phyloP scores from a whole-genome alignment of 2,329 filamentous ascomycete species.

The Aspergillus sp. region DNA sequence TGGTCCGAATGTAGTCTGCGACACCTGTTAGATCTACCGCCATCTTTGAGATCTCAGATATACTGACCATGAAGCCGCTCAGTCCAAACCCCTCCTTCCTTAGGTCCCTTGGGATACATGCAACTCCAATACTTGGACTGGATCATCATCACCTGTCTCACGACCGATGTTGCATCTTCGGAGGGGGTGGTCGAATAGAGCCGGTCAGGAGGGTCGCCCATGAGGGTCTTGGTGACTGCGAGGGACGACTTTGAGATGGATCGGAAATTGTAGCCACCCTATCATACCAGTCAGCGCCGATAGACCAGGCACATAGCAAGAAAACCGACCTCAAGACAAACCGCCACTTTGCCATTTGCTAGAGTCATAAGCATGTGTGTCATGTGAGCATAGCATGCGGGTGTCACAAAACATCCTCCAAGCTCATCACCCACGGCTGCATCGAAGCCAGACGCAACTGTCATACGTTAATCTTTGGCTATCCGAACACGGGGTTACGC shows the following conservation, averaged over 20 bases:
- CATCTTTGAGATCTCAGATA: not conserved
- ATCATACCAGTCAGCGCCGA: not conserved
- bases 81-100: slow-evolving; percentile 28
- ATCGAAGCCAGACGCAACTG: slow-evolving; percentile 90
- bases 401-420: slow-evolving; percentile 88
- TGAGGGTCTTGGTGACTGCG: slow-evolving; percentile 85
- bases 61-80: slow-evolving; percentile 62
- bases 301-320: not conserved
- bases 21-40: not conserved
- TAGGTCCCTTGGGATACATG: slow-evolving; percentile 65
- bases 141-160: slow-evolving; percentile 57
- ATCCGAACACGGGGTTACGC: not conserved
- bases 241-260: slow-evolving; percentile 92
- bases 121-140: slow-evolving; percentile 80
- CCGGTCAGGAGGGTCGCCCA: slow-evolving; percentile 84
- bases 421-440: slow-evolving; percentile 91
- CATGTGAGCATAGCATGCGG: slow-evolving; percentile 94
- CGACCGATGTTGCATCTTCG: slow-evolving; percentile 53
- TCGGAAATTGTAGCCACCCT: slow-evolving; percentile 87
- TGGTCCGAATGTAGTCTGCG: slow-evolving; percentile 71
- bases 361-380: slow-evolving; percentile 98
- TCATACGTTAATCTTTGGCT: slow-evolving; percentile 10
- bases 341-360: slow-evolving; percentile 82
- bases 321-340: slow-evolving; percentile 70
- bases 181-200: slow-evolving; percentile 50